Conservation (phyloP, 179 eudicot genomes). For the Carnegiea gigantea region DNA sequence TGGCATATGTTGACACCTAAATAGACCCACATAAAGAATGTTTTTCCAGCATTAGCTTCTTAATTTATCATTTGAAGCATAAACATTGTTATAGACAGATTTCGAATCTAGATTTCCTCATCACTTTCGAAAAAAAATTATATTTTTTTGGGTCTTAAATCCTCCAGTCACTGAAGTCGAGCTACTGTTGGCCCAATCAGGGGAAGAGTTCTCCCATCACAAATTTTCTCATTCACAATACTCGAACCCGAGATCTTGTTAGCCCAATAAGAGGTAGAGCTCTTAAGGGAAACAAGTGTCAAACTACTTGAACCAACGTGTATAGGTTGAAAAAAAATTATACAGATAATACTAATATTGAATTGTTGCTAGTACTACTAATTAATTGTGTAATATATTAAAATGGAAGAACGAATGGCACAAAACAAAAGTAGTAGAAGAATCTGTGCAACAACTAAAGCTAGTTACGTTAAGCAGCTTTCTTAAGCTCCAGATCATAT, state of each 20-base stretch:
- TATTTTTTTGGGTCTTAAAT: no score
- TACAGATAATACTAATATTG: background rate
- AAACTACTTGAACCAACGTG: no score
- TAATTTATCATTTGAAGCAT: background rate
- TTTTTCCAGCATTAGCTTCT: background rate
- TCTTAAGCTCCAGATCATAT: background rate
- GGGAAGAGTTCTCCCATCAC: no score
- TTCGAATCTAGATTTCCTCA: constrained; percentile 3
- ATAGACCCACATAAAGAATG: background rate
- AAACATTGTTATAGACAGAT: background rate
- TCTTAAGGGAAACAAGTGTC: no score
- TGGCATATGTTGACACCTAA: background rate
- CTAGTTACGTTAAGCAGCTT: background rate
- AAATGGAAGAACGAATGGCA: background rate
- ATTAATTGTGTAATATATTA: background rate
- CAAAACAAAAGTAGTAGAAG: background rate
- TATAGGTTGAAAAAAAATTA: no score
- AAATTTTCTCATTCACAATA: no score
- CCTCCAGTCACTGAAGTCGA: no score
- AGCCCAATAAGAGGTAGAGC: no score
- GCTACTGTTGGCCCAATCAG: no score
- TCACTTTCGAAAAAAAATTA: background rate
- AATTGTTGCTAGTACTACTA: background rate
- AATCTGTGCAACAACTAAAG: constrained; percentile 1
- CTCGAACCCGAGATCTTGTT: no score